Percentiles rank a stretch among this genome's conserved stretches.
Evolutionary conservation across 2,329 filamentous ascomycete species (phyloP).

Genomic region (Lasiodiplodia sp.): DNA sequence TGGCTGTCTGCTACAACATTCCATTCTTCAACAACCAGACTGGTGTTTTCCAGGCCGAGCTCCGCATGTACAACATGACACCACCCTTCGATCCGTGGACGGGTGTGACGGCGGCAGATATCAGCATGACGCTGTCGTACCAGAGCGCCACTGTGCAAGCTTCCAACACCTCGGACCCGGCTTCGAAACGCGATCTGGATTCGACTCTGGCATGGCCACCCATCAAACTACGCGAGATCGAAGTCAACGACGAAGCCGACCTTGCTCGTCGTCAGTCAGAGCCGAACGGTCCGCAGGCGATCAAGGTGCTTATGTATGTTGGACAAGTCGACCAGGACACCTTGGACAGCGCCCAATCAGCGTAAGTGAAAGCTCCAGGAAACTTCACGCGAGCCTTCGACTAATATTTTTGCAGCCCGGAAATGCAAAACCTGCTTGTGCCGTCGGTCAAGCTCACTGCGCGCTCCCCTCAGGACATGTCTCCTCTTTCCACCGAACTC

Average conservation of each 20-base stretch:
- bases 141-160: constrained; percentile 50
- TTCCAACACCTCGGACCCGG: neutral
- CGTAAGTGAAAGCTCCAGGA: constrained; percentile 57
- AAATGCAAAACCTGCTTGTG: constrained; percentile 65
- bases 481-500: constrained; percentile 67
- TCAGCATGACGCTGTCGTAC: constrained; percentile 53
- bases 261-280: constrained; percentile 12
- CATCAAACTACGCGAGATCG: constrained; percentile 35
- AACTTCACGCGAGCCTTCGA: neutral
- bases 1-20: constrained; percentile 84
- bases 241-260: constrained; percentile 32
- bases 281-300: constrained; percentile 36
- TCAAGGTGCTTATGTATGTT: constrained; percentile 73
- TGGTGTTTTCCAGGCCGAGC: constrained; percentile 78
- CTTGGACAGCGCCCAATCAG: constrained; percentile 64
- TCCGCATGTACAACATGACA: constrained; percentile 76
- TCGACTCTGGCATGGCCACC: constrained; percentile 37
- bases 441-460: constrained; percentile 72
- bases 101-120: constrained; percentile 48
- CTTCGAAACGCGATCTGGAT: constrained; percentile 37
- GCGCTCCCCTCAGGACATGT: constrained; percentile 56
- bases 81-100: constrained; percentile 60
- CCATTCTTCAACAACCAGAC: constrained; percentile 71
- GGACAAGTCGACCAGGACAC: constrained; percentile 69
- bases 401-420: neutral